These are phyloP conservation scores for Ensete glaucum DNA, from an alignment of 176 grass and related monocot genomes.

Conservation along the genomic window DNA sequence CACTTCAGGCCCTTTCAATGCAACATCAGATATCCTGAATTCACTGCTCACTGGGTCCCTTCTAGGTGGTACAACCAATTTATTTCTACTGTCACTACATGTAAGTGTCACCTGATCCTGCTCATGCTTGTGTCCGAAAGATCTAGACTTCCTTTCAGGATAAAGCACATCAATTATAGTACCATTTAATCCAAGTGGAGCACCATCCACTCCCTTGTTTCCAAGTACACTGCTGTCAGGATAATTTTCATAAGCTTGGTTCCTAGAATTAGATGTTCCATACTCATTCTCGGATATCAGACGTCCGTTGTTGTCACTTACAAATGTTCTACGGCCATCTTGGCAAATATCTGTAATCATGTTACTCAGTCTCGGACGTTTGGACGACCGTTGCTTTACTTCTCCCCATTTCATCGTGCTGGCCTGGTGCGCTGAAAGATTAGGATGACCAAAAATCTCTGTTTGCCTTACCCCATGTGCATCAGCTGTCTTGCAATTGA, in stretches of 20 bases:
- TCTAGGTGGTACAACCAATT: not conserved
- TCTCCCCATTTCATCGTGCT: constrained; percentile 82
- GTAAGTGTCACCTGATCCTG: not conserved
- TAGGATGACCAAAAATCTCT: constrained; percentile 15
- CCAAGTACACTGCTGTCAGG: constrained; percentile 1
- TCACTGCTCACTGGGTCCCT: not conserved
- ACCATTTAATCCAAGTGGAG: constrained; percentile 21
- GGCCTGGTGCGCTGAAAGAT: constrained; percentile 27
- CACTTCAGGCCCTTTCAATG: not conserved
- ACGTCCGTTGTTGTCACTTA: constrained; percentile 4
- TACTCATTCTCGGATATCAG: constrained; percentile 11
- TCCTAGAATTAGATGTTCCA: constrained; percentile 10
- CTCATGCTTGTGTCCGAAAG: constrained; percentile 15
- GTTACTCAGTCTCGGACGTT: constrained; percentile 35
- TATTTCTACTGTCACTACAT: not conserved
- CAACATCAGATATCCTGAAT: not conserved
- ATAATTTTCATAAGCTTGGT: constrained; percentile 8
- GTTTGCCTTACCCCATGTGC: constrained; percentile 25
- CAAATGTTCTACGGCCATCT: not conserved
- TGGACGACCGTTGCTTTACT: constrained; percentile 79
- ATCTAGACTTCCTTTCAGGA: constrained; percentile 25
- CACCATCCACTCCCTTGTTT: constrained; percentile 21
- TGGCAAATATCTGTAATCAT: constrained; percentile 15
- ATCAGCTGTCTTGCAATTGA: constrained; percentile 36
- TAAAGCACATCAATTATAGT: constrained; percentile 16